Percentiles rank a stretch among this genome's conserved stretches.
Evolutionary conservation across 345 rosid genomes (phyloP).

Genomic region (Tarenaya hassleriana): DNA sequence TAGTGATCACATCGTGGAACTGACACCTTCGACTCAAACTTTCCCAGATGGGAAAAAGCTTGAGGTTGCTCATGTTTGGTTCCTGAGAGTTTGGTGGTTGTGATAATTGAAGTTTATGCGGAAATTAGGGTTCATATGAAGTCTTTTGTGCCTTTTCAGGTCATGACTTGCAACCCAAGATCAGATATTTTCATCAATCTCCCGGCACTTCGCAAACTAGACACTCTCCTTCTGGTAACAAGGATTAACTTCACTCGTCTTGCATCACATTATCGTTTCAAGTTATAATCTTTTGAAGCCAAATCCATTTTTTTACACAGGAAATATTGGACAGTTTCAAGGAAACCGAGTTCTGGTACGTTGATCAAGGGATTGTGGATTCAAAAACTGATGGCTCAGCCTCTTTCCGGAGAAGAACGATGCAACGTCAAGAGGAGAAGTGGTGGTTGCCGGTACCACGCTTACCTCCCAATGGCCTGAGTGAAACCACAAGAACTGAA

Average conservation of each 20-base stretch:
- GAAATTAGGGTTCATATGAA: background rate
- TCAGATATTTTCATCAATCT: conserved; percentile 83
- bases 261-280: background rate
- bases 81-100: background rate
- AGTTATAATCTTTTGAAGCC: background rate
- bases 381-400: conserved; percentile 78
- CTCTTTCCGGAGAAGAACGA: conserved; percentile 58
- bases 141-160: conserved; percentile 36
- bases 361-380: conserved; percentile 85
- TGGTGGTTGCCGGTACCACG: conserved; percentile 99
- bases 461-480: conserved; percentile 70
- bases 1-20: conserved; percentile 84
- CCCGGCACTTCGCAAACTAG: conserved; percentile 82
- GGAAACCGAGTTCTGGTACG: conserved; percentile 83
- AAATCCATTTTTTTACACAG: conserved; percentile 30
- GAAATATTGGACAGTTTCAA: conserved; percentile 71
- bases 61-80: conserved; percentile 47
- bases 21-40: conserved; percentile 86
- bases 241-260: background rate
- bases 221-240: conserved; percentile 92
- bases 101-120: background rate
- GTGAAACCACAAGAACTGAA: conserved; percentile 71
- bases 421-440: conserved; percentile 92
- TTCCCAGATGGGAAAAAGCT: conserved; percentile 82
- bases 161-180: conserved; percentile 91